These are phyloP conservation scores for Entrophospora sp. DNA, from an alignment of 192 early-diverging fungal genomes.

Conservation along the genomic window DNA sequence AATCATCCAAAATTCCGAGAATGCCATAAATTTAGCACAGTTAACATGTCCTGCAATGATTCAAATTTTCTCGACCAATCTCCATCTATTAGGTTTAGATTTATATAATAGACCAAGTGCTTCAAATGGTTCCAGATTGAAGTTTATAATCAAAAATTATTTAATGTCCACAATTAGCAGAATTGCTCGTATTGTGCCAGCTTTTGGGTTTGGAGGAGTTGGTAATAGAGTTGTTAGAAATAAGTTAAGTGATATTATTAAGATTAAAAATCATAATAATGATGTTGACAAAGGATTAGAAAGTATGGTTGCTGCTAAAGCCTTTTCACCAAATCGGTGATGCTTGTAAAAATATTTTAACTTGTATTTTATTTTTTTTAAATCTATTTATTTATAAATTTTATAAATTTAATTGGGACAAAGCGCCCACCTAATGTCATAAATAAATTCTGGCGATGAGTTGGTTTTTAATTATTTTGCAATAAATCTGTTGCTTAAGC, in stretches of 20 bases:
- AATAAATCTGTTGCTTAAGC: too few species aligned
- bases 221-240: conserved; percentile 26
- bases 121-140: neutral
- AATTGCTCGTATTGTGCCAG: conserved; percentile 35
- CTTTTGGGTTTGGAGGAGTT: conserved; percentile 38
- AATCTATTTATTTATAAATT: too few species aligned
- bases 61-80: conserved; percentile 31
- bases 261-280: too few species aligned
- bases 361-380: too few species aligned
- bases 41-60: conserved; percentile 29
- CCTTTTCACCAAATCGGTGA: too few species aligned
- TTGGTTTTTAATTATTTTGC: too few species aligned
- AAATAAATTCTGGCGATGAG: too few species aligned
- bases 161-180: conserved; percentile 33
- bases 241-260: neutral
- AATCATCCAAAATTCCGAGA: neutral
- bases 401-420: too few species aligned
- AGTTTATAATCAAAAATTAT: conserved; percentile 26
- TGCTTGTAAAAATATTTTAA: too few species aligned
- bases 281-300: too few species aligned
- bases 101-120: conserved; percentile 29
- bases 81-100: conserved; percentile 39
- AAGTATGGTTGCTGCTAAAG: too few species aligned
- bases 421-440: too few species aligned
- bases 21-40: conserved; percentile 24